Base-by-base conservation (phyloP, 108 stramenopile species). In the Heterococcus sp. region DNA sequence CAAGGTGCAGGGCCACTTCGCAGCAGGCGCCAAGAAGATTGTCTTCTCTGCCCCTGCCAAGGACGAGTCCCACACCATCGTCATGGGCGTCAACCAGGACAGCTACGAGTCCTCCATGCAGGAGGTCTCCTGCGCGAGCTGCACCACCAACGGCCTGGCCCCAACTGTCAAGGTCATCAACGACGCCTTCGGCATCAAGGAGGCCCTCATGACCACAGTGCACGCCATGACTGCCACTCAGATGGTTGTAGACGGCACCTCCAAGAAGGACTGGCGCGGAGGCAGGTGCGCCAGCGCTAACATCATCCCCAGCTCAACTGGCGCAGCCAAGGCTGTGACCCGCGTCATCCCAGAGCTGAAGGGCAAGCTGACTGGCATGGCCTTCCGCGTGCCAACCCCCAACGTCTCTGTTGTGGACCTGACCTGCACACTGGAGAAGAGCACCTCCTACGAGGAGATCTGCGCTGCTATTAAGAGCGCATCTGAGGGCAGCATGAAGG, bases 241-340 rank as follows among this genome's bases (percentile, higher is more conserved):
- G 84, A 86, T 87, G 35, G 83, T 87, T 3, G 88, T 88, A 3
- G 88, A 88, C 69, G 88, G 88, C 2, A 86, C 88, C 27, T 82
- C 87, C 38, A 83, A 71, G 86, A 98, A 97, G 95, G 97, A 84
- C 72, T 84, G 84, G 84, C 68, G 87, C 5, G 88, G 78, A 26
- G 88, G 88, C 2, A 84, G 88, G 27, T 86, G 85, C 63, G 88
- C 88, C 5, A 78, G 78, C 31, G 84, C 66, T 5, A 88, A 88
- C 87, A 76, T 87, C 72, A 88, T 88, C 72, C 88, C 88, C 35
- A 73, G 87, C n/a, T 76, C 74, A 72, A 88, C 88, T 3, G 88
- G 88, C 8, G 88, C 88, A 11, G 88, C 88, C 0, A 88, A 88
- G 88, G 86, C 88, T 30, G 88, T 88, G 33, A 58, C 46, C 14